Evolutionary conservation across 2,329 filamentous ascomycete species (phyloP).

Genomic region (Hymenoscyphus scutula): DNA sequence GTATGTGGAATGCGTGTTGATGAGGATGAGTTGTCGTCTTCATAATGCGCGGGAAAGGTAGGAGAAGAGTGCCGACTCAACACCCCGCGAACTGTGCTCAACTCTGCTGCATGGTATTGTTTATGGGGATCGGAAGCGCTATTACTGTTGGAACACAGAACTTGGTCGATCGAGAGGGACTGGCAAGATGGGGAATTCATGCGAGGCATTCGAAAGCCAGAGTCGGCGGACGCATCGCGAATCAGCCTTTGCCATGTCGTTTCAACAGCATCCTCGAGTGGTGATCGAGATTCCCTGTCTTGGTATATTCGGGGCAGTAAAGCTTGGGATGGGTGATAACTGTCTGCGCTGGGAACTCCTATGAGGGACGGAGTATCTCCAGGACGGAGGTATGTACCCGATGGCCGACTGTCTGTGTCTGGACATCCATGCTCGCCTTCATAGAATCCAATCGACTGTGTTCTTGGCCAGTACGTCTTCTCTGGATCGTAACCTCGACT

Average conservation of each 20-base stretch:
- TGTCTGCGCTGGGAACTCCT: neutral
- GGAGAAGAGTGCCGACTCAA: neutral
- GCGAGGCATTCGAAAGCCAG: neutral
- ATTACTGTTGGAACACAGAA: neutral
- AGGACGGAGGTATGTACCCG: neutral
- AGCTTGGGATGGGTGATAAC: neutral
- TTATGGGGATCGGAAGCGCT: neutral
- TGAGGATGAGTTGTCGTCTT: neutral
- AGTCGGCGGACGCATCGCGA: neutral
- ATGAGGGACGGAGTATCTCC: neutral
- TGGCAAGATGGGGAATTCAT: neutral
- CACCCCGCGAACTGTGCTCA: neutral
- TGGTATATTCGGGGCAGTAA: neutral
- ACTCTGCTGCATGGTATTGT: neutral
- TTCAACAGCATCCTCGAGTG: neutral
- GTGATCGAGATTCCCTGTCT: neutral
- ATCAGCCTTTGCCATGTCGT: neutral
- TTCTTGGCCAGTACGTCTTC: neutral
- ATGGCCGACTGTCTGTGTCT: neutral
- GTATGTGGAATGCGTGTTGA: too few species aligned
- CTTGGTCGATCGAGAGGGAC: neutral
- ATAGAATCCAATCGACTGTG: neutral
- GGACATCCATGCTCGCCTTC: neutral
- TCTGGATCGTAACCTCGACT: neutral
- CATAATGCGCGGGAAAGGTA: neutral